Conservation (phyloP, 192 early-diverging fungal species). For the Backusella sp. region DNA sequence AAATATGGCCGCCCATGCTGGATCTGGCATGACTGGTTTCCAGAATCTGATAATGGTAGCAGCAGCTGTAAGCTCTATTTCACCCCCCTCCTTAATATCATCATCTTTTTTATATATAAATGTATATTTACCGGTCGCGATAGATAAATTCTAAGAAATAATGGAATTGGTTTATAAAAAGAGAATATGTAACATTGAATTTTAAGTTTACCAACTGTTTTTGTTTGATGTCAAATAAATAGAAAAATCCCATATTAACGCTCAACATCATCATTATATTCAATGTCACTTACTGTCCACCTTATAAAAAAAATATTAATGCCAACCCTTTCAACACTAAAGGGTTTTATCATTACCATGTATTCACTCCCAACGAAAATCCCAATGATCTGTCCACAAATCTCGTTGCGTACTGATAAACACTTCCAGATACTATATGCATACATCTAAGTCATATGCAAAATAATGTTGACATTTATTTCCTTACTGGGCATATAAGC, state of each 20-base stretch:
- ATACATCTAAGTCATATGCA: neutral
- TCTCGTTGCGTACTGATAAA: constrained; percentile 70
- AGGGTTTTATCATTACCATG: constrained; percentile 41
- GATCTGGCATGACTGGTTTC: constrained; percentile 31
- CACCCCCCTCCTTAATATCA: neutral
- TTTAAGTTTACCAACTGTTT: neutral
- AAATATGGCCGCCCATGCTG: constrained; percentile 46
- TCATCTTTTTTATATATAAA: neutral
- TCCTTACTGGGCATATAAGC: constrained; percentile 62
- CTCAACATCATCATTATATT: neutral
- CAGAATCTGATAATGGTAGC: constrained; percentile 80
- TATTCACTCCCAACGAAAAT: constrained; percentile 68
- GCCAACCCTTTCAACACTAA: neutral
- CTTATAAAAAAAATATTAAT: constrained; percentile 27
- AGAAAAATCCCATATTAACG: constrained; percentile 12
- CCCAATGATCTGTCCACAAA: constrained; percentile 77
- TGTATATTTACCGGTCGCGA: neutral
- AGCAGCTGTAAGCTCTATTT: constrained; percentile 67
- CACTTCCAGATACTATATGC: constrained; percentile 57
- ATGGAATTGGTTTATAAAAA: neutral
- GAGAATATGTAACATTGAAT: neutral
- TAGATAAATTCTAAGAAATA: neutral
- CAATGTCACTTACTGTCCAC: neutral
- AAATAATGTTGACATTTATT: neutral
- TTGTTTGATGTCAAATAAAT: neutral